Conservation (phyloP, 306 rosid genomes). For the Lablab purpureus region DNA sequence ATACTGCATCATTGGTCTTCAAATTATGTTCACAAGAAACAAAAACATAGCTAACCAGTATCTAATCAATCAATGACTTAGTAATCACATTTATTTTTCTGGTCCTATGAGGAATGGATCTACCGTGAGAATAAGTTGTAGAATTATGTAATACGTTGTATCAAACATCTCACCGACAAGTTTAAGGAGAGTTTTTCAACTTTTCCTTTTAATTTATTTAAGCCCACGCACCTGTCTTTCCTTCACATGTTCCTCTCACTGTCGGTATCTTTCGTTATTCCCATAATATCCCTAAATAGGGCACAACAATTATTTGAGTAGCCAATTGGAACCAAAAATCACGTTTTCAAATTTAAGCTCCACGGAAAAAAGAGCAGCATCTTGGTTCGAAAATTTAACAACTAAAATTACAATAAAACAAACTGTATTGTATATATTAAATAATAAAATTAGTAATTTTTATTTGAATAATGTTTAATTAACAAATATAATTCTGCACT, state of each 20-base stretch:
- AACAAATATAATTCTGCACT: not conserved
- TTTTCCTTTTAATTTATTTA: not conserved
- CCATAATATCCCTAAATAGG: constrained; percentile 33
- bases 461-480: not conserved
- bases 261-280: constrained; percentile 25
- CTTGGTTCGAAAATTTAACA: not conserved
- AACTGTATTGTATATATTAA: no score
- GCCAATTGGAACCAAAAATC: not conserved
- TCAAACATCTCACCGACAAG: constrained; percentile 44
- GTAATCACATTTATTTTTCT: not conserved
- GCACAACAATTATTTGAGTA: not conserved
- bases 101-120: not conserved
- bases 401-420: not conserved
- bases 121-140: not conserved
- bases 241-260: constrained; percentile 30
- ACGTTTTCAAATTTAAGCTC: not conserved
- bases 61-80: not conserved
- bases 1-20: not conserved
- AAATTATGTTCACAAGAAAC: not conserved
- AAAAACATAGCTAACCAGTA: not conserved
- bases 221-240: constrained; percentile 22
- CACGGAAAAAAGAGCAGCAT: not conserved
- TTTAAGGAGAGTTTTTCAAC: not conserved
- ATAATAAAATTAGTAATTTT: not conserved
- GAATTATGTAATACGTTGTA: not conserved